Evolutionary conservation across 176 grass and related monocot species (phyloP).

Genomic region (Poa annua): DNA sequence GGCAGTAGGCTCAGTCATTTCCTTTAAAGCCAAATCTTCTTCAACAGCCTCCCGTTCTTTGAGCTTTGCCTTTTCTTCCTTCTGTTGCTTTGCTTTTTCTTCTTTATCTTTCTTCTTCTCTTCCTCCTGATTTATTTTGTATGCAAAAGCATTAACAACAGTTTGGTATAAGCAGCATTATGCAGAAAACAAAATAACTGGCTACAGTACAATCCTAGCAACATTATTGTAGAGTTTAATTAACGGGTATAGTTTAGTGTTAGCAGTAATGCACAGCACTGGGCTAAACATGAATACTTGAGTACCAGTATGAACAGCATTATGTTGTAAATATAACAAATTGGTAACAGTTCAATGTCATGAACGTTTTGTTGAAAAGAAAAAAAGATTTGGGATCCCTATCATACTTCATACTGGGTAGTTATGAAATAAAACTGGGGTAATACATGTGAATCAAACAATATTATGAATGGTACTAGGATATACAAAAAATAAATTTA

Average conservation of each 20-base stretch:
- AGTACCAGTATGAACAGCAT: slow-evolving; percentile 6
- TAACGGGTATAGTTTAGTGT: slow-evolving; percentile 7
- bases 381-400: slow-evolving; percentile 1
- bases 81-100: slow-evolving; percentile 58
- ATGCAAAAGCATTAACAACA: slow-evolving; percentile 40
- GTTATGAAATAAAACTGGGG: slow-evolving; percentile 22
- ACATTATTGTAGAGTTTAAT: slow-evolving; percentile 24
- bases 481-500: slow-evolving; percentile 14
- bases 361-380: not conserved
- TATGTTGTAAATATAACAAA: slow-evolving; percentile 5
- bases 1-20: slow-evolving; percentile 87
- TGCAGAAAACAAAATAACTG: slow-evolving; percentile 25
- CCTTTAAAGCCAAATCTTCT: slow-evolving; percentile 96
- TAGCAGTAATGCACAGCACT: slow-evolving; percentile 1
- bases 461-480: slow-evolving; percentile 16
- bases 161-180: slow-evolving; percentile 7
- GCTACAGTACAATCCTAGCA: slow-evolving; percentile 12
- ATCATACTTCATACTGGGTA: not conserved
- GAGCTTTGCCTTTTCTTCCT: slow-evolving; percentile 52
- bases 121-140: slow-evolving; percentile 70
- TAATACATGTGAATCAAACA: not conserved
- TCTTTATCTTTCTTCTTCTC: slow-evolving; percentile 88
- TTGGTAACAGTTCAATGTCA: not conserved
- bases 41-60: slow-evolving; percentile 52
- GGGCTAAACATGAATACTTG: not conserved